phyloP scores from a whole-genome alignment of 306 rosid species.

The Casuarina equisetifolia region DNA sequence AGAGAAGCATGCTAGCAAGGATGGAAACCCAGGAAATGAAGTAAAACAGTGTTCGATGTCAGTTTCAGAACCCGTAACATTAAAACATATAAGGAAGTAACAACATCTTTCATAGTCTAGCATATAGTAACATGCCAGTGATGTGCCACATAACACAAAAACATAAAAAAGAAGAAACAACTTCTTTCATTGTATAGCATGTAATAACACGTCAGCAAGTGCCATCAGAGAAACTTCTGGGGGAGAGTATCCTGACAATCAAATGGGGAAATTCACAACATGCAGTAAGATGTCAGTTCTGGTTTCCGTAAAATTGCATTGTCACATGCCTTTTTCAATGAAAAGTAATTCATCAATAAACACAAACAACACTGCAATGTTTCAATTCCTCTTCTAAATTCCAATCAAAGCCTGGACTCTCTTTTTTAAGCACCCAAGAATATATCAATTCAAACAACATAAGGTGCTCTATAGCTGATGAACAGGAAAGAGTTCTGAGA shows the following conservation, averaged over 20 bases:
- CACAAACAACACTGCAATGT: background rate
- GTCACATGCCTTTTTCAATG: background rate
- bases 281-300: background rate
- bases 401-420: background rate
- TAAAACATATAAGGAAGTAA: background rate
- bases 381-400: constrained; percentile 9
- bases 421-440: constrained; percentile 2
- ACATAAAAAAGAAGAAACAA: background rate
- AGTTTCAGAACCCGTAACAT: background rate
- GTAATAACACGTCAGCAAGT: background rate
- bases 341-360: constrained; percentile 1
- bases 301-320: constrained; percentile 1
- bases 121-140: background rate
- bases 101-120: background rate
- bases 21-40: background rate
- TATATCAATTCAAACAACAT: constrained; percentile 17
- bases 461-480: constrained; percentile 12
- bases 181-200: background rate
- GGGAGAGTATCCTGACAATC: background rate
- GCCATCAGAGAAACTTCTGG: background rate
- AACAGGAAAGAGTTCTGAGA: constrained; percentile 20
- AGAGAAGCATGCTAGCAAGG: background rate
- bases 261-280: background rate
- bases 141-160: background rate
- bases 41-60: background rate